These are phyloP conservation scores for Mycena latifolia DNA, from an alignment of 768 basidiomycete species.

Conservation along the genomic window DNA sequence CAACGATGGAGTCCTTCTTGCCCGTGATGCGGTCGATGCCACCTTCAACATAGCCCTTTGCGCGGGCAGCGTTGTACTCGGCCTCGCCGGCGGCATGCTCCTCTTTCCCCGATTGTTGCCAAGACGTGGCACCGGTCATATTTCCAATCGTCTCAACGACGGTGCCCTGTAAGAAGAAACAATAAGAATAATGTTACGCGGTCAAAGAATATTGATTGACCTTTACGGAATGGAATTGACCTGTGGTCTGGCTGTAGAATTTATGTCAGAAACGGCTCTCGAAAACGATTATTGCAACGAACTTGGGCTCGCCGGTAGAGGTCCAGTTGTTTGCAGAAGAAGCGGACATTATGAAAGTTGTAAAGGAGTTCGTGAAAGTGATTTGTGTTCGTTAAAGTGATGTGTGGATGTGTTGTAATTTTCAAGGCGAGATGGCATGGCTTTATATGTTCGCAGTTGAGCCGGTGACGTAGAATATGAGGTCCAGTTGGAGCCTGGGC, in stretches of 20 bases:
- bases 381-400: conserved; percentile 10
- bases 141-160: conserved; percentile 57
- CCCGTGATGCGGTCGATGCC: conserved; percentile 57
- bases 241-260: conserved; percentile 52
- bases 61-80: conserved; percentile 58
- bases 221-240: conserved; percentile 58
- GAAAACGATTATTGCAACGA: neutral
- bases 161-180: conserved; percentile 42
- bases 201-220: neutral
- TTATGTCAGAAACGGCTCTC: neutral
- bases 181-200: neutral
- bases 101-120: conserved; percentile 55
- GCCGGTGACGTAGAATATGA: neutral
- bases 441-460: neutral
- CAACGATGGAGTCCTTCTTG: conserved; percentile 65
- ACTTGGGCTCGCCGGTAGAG: conserved; percentile 27
- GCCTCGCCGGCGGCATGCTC: conserved; percentile 60
- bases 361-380: neutral
- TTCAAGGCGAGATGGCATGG: neutral
- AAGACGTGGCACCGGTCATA: conserved; percentile 51
- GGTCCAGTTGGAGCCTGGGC: too few species aligned
- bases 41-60: conserved; percentile 66
- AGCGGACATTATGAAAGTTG: conserved; percentile 18
- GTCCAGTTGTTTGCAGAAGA: conserved; percentile 19
- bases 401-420: neutral